Evolutionary conservation across 1,284 basidiomycete species (phyloP), one percentile per base, ranked within the genome.

Genomic region (Irpex lacteus): DNA sequence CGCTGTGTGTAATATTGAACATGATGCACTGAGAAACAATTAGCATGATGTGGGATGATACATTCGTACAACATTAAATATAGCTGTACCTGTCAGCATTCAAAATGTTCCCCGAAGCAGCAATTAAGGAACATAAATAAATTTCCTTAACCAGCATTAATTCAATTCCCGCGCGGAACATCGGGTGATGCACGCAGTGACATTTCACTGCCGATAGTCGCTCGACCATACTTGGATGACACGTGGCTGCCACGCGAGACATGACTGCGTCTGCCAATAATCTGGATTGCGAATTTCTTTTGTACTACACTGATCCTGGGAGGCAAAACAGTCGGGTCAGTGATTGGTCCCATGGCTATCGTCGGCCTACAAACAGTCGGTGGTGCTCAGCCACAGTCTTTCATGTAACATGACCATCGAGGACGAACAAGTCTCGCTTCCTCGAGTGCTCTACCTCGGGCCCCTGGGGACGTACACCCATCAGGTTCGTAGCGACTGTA

Each of bases 391-490:
- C 19, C 21, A 21, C 54, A 44, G 15, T 26, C 47, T 52, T 7
- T 21, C 34, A 19, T 59, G 37, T 40, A 21, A 15, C 57, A 40
- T 40, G 37, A 13, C 49, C 19, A 36, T 18, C 47, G 44, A 26
- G 44, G 63, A 61, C 54, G 63, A 59, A 13, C 61, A 64, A 21
- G 5, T 40, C 4, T 49, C 26, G 47, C 40, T 54, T 32, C 72
- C 74, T 6, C 71, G 70, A 63, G 62, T 78, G 19, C 74, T 73
- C 36, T 86, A 87, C 71, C 78, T 93, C 36, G 91, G 91, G 7
- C 91, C 91, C 21, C 72, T 81, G 57, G 91, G 91, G 55, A 93
- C 91, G 44, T 92, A 91, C 72, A 85, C 90, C 56, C 90, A 93
- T 68, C 89, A 92, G 80, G 91, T 88, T 65, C 64, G 81, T 73